Evolutionary conservation across 495 filamentous ascomycete genomes (phyloP).

Genomic region (Cercophora sp.): DNA sequence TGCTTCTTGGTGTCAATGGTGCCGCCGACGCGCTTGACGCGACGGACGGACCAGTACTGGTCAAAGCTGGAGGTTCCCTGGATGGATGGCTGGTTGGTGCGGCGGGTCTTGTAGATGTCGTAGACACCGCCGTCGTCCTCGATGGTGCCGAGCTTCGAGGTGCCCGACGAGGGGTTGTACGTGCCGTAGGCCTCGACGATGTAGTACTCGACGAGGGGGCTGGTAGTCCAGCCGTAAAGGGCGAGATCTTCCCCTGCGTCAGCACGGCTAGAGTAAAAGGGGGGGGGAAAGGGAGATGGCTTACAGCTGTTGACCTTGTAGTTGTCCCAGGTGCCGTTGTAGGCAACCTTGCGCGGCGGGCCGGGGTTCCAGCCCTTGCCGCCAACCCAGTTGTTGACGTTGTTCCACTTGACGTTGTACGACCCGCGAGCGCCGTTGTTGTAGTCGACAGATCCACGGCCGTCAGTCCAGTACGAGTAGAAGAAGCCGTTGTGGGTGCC

Average conservation of each 20-base stretch:
- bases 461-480: slow-evolving; percentile 51
- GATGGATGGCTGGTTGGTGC: slow-evolving; percentile 56
- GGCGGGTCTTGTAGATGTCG: slow-evolving; percentile 56
- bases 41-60: slow-evolving; percentile 59
- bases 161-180: slow-evolving; percentile 47
- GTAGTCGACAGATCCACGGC: slow-evolving; percentile 45
- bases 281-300: neutral
- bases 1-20: slow-evolving; percentile 42
- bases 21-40: slow-evolving; percentile 32
- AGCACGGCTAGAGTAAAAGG: neutral
- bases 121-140: slow-evolving; percentile 56
- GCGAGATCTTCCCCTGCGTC: slow-evolving; percentile 16
- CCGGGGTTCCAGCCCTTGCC: slow-evolving; percentile 59
- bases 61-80: slow-evolving; percentile 55
- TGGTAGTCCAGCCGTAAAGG: slow-evolving; percentile 59
- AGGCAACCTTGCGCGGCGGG: slow-evolving; percentile 6
- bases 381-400: slow-evolving; percentile 53
- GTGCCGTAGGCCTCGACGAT: slow-evolving; percentile 57
- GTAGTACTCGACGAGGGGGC: slow-evolving; percentile 63
- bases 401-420: slow-evolving; percentile 50
- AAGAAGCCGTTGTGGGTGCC: slow-evolving; percentile 55
- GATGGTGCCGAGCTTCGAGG: slow-evolving; percentile 49
- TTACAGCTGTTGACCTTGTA: slow-evolving; percentile 24
- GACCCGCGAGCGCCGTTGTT: slow-evolving; percentile 47
- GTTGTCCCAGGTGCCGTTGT: slow-evolving; percentile 26